Evolutionary conservation across 225 moss, liverwort and hornwort genomes (phyloP), one percentile per base, ranked within the genome.

Genomic region (Neckera pumila): DNA sequence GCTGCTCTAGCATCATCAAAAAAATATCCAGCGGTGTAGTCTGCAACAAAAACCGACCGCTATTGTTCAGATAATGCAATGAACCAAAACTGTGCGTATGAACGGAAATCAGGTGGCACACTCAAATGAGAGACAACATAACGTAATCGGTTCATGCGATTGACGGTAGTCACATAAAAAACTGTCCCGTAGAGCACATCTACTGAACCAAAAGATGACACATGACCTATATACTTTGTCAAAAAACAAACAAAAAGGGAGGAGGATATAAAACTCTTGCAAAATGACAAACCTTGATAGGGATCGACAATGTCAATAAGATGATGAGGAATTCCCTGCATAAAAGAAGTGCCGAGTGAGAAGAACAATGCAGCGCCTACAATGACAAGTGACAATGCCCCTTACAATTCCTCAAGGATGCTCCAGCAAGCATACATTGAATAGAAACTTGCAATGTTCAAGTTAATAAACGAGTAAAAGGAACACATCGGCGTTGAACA

Each of bases 1-100:
- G 97, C 98, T 57, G 92, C 93, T 91, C 98, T 97, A 47, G 97
- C 96, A 87, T 98, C 96, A 87, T 91, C 93, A 89, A 93, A 96
- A 91, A 95, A 98, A 89, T 92, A 93, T 74, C 98, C 98, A 45
- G 93, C 98, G 67, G 96, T 96, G 87, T 97, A 98, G 49, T 98
- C 98, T 95, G 93, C 91, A 93, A 76, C 90, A 87, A 85, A 80
- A 80, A 22, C 38, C 72, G 40, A 83, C 45, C 69, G 69, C 76
- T 56, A 51, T 8, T 31, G n/a, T 76, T 90, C 69, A 56, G 22
- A 65, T 80, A 60, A 72, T 53, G 53, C 22, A 90, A 75, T 56
- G 80, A 76, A 20, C 54, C 88, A 34, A n/a, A 85, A 89, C n/a
- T 84, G 40, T 20, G 74, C 49, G 33, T 17, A 30, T 64, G 53